phyloP scores from a whole-genome alignment of 306 rosid species.

The Prosopis cineraria region DNA sequence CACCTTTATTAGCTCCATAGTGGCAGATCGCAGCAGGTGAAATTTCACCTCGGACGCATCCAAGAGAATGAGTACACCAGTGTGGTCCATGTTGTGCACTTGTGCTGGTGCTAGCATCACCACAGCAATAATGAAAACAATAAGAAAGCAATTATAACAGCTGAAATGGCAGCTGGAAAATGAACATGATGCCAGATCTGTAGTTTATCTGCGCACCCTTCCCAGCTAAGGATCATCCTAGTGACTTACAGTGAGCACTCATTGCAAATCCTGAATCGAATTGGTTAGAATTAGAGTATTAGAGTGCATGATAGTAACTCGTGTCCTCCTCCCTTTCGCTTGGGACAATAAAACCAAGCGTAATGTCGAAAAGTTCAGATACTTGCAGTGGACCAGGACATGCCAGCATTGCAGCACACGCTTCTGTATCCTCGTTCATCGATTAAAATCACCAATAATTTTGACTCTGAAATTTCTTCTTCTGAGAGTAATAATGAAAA shows the following conservation, averaged over 20 bases:
- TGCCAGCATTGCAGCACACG: slow-evolving; percentile 18
- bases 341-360: slow-evolving; percentile 1
- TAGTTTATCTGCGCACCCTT: background rate
- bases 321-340: background rate
- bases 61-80: background rate
- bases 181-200: background rate
- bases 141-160: background rate
- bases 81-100: background rate
- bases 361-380: background rate
- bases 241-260: background rate
- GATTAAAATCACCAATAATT: background rate
- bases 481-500: background rate
- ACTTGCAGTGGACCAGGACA: background rate
- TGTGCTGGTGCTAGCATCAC: background rate
- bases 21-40: background rate
- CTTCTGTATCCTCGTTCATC: slow-evolving; percentile 4
- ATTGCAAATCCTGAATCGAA: slow-evolving; percentile 11
- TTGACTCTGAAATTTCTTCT: background rate
- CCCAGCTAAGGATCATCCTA: no score
- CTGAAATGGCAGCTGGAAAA: slow-evolving; percentile 17
- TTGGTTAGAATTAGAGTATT: slow-evolving; percentile 3
- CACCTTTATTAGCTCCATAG: slow-evolving; percentile 15
- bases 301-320: background rate
- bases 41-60: background rate
- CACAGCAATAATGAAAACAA: slow-evolving; percentile 2